Evolutionary conservation across 305 asterid genomes (phyloP), one percentile per base, ranked within the genome.

Genomic region (Stenogyne calaminthoides): DNA sequence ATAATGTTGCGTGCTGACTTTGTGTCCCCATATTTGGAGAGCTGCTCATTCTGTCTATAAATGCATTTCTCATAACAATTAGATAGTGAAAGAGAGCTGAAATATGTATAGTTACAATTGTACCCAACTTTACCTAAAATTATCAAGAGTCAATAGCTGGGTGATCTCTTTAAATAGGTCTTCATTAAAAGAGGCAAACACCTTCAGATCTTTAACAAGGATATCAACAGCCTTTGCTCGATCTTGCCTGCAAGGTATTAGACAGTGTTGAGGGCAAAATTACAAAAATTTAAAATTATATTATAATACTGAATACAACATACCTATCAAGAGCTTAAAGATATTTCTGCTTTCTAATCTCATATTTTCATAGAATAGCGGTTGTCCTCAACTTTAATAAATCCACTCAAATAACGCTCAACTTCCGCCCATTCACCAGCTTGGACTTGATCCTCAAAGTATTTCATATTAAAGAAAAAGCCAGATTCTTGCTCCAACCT

Each of bases 401-500:
- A 91, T 77, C 97, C 97, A 80, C 92, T 81, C 58, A 94, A 86
- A 81, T 94, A 94, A 40, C 89, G 87, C 77, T 94, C 99, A 69
- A 94, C 97, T 82, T 90, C 94, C 34, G 92, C 95, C 99, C 97
- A 94, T 70, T 90, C 97, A 54, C 99, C 97, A 44, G 92, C 96
- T 83, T 87, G 96, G 74, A 94, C 95, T 84, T 86, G 88, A 62
- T 94, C 99, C 77, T 94, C 99, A 54, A 94, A 94, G 85, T 91
- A 87, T 80, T 88, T 85, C 99, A 94, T 90, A 73, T 94, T 94
- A 87, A 94, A 94, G 92, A 80, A 91, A 78, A 91, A 90, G 9
- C 99, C 96, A 70, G 97, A 94, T 81, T 94, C 99, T 86, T 90
- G 97, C 77, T 91, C 99, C 93, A 94, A 73, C 87, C 97, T 91